A percentile compares a stretch with the other conserved stretches of the same genome.
Evolutionary conservation across 257 asterid species (phyloP).

Genomic region (Asclepias syriaca): DNA sequence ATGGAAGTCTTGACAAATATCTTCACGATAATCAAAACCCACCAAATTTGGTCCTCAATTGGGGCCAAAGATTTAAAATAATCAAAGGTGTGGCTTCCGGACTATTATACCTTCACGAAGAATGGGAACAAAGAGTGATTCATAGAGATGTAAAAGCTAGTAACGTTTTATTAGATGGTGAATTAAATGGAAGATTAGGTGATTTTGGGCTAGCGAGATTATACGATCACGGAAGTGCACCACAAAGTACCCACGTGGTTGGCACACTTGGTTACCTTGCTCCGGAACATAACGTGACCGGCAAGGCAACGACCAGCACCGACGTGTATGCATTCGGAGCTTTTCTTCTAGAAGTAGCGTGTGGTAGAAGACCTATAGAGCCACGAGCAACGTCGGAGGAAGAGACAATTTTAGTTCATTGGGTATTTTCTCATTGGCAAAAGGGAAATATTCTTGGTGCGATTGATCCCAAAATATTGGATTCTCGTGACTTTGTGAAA

Average conservation of each 20-base stretch:
- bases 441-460: conserved; percentile 39
- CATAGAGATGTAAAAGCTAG: conserved; percentile 29
- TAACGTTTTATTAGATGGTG: conserved; percentile 23
- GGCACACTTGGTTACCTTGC: conserved; percentile 24
- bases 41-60: neutral
- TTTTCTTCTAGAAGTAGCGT: conserved; percentile 27
- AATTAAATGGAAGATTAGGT: conserved; percentile 21
- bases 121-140: conserved; percentile 18
- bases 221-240: conserved; percentile 15
- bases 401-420: conserved; percentile 40
- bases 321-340: conserved; percentile 27
- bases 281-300: conserved; percentile 16
- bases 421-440: conserved; percentile 41
- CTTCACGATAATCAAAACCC: neutral
- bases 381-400: conserved; percentile 30
- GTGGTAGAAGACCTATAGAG: conserved; percentile 59
- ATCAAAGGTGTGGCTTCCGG: conserved; percentile 31
- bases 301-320: conserved; percentile 17
- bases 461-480: conserved; percentile 36
- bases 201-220: conserved; percentile 25
- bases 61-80: conserved; percentile 21
- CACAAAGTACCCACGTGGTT: conserved; percentile 15
- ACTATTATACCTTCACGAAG: conserved; percentile 24
- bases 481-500: conserved; percentile 16
- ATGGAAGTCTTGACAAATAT: conserved; percentile 25